Evolutionary conservation across 768 basidiomycete species (phyloP), one percentile per base, ranked within the genome.

Genomic region (Panus rudis): DNA sequence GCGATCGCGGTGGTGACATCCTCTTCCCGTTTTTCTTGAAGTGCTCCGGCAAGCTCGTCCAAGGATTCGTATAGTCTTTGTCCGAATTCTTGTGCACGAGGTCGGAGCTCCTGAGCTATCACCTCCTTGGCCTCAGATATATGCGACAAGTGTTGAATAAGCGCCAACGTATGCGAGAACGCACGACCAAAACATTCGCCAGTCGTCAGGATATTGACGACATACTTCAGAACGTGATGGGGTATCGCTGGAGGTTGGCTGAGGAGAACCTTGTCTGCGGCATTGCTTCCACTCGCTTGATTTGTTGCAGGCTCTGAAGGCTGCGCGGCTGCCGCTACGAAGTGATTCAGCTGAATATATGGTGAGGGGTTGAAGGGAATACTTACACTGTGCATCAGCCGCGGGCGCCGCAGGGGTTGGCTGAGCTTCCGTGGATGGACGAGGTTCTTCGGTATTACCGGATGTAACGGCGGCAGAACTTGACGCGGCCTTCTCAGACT

Each of bases 171-270:
- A 58, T 92, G 83, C 53, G 92, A 85, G 76, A 99, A 99, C n/a
- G 93, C 96, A 23, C 86, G 76, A 32, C 85, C 88, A 19, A 92
- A 92, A 58, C 94, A 98, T 68, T 99, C 96, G 34, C 96, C 96
- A 16, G 85, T 75, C n/a, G 96, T 97, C 49, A 99, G 71, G 53
- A 98, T 92, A 62, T 98, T 98, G 59, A 96, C 92, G 48, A 98
- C 91, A 27, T 92, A 76, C 27, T 88, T 82, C 20, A 98, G 72
- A n/a, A 87, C 82, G 3, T 78, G 61, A 40, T 86, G 78, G 6
- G 93, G 91, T 45, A 98, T 83, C 50, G 84, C 81, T 11, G 96
- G 96, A 14, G 88, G 81, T 41, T 73, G 77, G 10, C 81, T 70
- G 13, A 90, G 66, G 12, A 87, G 60, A n/a, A 69, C 58, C 43